phyloP scores from a whole-genome alignment of 768 basidiomycete species.

The Gelatoporia subvermispora region DNA sequence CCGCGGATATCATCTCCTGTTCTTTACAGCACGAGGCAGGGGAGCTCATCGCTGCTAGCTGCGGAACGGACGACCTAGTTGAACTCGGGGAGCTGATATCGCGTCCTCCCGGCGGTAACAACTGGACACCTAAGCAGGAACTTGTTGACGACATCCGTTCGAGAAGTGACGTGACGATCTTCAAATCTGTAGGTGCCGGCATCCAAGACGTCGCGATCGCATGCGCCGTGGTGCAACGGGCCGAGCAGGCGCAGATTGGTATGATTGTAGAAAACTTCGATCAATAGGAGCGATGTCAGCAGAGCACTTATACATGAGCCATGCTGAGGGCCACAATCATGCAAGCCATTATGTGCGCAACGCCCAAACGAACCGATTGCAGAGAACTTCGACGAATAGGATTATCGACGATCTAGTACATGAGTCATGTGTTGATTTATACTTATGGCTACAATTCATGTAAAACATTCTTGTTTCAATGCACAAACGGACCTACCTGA shows the following conservation, averaged over 20 bases:
- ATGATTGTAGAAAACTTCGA: conserved; percentile 33
- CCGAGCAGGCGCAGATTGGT: conserved; percentile 51
- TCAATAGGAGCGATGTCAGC: conserved; percentile 8
- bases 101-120: neutral
- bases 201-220: conserved; percentile 87
- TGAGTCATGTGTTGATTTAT: too few species aligned
- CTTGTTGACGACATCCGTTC: conserved; percentile 12
- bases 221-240: conserved; percentile 57
- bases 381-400: too few species aligned
- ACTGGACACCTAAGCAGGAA: conserved; percentile 8
- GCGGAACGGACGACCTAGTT: conserved; percentile 37
- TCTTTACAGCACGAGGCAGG: conserved; percentile 56
- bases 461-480: too few species aligned
- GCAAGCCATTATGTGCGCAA: too few species aligned
- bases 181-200: conserved; percentile 86
- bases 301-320: too few species aligned
- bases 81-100: conserved; percentile 68
- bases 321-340: too few species aligned
- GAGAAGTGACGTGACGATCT: conserved; percentile 53
- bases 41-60: conserved; percentile 61
- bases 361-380: too few species aligned
- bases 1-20: neutral
- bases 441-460: too few species aligned
- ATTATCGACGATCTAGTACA: too few species aligned
- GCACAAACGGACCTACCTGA: too few species aligned